Base-by-base conservation (phyloP, 768 basidiomycete species). In the Mycena metata region DNA sequence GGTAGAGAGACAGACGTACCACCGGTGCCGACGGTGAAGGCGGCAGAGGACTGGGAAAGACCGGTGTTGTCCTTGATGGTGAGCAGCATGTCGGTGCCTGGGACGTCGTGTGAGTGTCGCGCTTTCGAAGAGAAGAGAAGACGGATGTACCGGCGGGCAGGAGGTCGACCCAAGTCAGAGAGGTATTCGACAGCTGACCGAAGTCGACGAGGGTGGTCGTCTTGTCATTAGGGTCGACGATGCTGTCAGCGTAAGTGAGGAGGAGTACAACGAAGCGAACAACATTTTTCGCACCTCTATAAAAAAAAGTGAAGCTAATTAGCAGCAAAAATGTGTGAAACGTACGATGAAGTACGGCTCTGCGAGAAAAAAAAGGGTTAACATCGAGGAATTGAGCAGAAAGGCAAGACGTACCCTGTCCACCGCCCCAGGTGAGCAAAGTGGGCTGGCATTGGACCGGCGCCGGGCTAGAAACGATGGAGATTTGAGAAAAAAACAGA, bases 301-400 rank as follows among this genome's bases (percentile, higher is more conserved):
- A 52, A 60, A 33, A 13, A 3, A 43, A 43, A n/a, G 12, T 55
- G 19, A 56, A 55, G 52, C 59, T 5, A 16, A 35, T 19, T 26
- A 33, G 24, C 4, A 6, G 24, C n/a, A 24, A 16, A n/a, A 17
- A 12, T 19, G 7, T 4, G 17, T 21, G 43, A 35, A 4, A 71
- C 66, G 57, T 46, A 67, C 70, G 12, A 67, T 30, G 47, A 71
- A 30, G 59, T 68, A 71, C 1, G 63, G 63, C 21, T 55, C 69
- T 17, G 3, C 24, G 16, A 12, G 26, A 30, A 50, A 50, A 49
- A 42, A 21, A 23, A 23, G 45, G 33, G 58, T 52, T 39, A 51
- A 46, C 16, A 9, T 7, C 24, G 46, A 35, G 21, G 12, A 36
- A 36, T 7, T 15, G 8, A 15, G 16, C 35, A 19, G 23, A n/a